These are phyloP conservation scores for Boletus rex-veris DNA, from an alignment of 768 basidiomycete genomes.

Conservation along the genomic window DNA sequence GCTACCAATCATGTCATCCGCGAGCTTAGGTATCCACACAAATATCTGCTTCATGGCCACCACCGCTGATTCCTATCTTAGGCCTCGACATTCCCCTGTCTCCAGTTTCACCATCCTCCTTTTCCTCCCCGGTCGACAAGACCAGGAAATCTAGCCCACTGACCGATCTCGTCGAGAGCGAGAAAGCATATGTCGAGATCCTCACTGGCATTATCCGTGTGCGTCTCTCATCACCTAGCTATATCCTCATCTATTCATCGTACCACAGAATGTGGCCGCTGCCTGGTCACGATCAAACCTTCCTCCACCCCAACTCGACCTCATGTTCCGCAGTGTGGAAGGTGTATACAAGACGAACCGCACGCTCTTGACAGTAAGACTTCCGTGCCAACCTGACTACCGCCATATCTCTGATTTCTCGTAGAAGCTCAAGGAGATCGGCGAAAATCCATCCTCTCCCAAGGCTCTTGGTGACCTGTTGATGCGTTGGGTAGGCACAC, in stretches of 20 bases:
- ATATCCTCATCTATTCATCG: conserved; percentile 9
- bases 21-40: conserved; percentile 17
- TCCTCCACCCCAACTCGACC: conserved; percentile 86
- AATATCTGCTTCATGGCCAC: conserved; percentile 1
- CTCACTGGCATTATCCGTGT: conserved; percentile 89
- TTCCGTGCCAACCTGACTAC: background rate
- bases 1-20: conserved; percentile 16
- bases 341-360: conserved; percentile 91
- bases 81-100: conserved; percentile 24
- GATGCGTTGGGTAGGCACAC: conserved; percentile 86
- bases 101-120: conserved; percentile 18
- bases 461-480: conserved; percentile 93
- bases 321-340: conserved; percentile 94
- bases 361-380: conserved; percentile 60
- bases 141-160: conserved; percentile 76
- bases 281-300: conserved; percentile 97
- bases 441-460: conserved; percentile 86
- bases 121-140: conserved; percentile 40
- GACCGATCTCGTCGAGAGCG: conserved; percentile 89
- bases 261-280: conserved; percentile 86
- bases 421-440: conserved; percentile 93
- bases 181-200: conserved; percentile 88
- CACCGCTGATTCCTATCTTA: conserved; percentile 19
- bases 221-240: conserved; percentile 30
- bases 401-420: conserved; percentile 13